Base-by-base conservation (phyloP, 129 eudicot genomes). In the Lactuca saligna region DNA sequence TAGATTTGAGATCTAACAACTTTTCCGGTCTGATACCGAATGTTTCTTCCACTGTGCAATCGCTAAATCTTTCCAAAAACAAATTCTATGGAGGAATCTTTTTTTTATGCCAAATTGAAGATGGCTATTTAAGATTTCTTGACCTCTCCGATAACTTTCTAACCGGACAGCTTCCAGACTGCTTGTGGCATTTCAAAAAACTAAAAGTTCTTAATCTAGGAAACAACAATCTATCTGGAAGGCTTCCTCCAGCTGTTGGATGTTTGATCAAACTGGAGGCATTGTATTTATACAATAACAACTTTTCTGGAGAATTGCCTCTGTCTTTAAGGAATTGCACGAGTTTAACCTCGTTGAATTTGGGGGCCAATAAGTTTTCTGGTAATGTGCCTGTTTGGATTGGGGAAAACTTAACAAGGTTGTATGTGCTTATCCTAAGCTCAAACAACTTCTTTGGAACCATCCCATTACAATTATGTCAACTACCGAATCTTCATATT, bases 361-460 rank as follows among this genome's bases (percentile, higher is more conserved):
- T 78, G 3, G 53, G 74, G 6, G 29, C 2, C 1, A 84, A 80
- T 44, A 61, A 17, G 32, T 66, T 80, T 38, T 72, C 73, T 12
- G 81, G 85, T 29, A 15, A 61, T 5, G 56, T 77, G 37, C 89
- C 85, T 5, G 4, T 61, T 53, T 84, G 89, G 89, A 66, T 84
- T 0, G 88, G 85, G 44, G 63, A 44, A 29, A 20, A 56, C 12
- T 10, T 74, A 3, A 12, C 55, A 34, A 0, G 17, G 2, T 42
- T 84, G 66, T 60, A 31, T 44, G 59, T 34, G 71, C 72, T 84
- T 8, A 66, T 41, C 10, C 59, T 78, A 35, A 39, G 42, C 17
- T 58, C 80, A 57, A 80, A 84, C 48, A 33, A 67, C 8, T 81
- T 84, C 33, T 0, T n/a, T 11, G 79, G 79, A 57, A 57, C 71